Base-by-base conservation (phyloP, 1,284 basidiomycete genomes). In the Phenoliferia sp. region DNA sequence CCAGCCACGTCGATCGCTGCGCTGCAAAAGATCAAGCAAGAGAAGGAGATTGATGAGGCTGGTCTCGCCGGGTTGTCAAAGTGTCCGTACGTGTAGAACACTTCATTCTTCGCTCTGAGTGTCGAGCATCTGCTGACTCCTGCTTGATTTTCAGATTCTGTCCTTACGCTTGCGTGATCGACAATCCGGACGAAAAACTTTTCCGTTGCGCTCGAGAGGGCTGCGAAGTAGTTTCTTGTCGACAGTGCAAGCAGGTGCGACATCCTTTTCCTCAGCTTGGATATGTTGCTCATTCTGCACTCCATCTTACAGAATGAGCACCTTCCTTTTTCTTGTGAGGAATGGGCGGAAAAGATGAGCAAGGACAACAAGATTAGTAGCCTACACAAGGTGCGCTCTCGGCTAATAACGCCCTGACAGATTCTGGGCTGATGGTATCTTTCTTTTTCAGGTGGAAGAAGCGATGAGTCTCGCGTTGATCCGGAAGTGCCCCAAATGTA, bases 11-110 rank as follows among this genome's bases (percentile, higher is more conserved):
- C 69, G 12, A 54, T 75, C n/a, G 63, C 60, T 7, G 68, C 74
- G 32, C 65, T 76, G 16, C 72, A 76, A 63, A 73, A 71, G 61
- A 73, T 77, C 31, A 61, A 70, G 35, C 71, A 72, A 50, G 75
- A 77, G 65, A 73, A 73, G 54, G 74, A 73, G 29, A 31, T 77
- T 31, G 70, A 72, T 19, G 63, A 56, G 26, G 76, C 76, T 6
- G 70, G 63, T 16, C 63, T 77, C 31, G 64, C 64, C 33, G 68
- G 69, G 0, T 61, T 77, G 52, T 72, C 70, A 22, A 69, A 69
- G 34, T 77, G 76, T 58, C 76, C 75, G 50, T 69, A 54, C n/a
- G 28, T 56, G n/a, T n/a, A n/a, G n/a, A n/a, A n/a, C n/a, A n/a
- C 31, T 35, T n/a, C 7, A 17, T 3, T 26, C 31, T 54, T 22